Conservation (phyloP, 192 early-diverging fungal species). For the Backusella parvicylindrica region DNA sequence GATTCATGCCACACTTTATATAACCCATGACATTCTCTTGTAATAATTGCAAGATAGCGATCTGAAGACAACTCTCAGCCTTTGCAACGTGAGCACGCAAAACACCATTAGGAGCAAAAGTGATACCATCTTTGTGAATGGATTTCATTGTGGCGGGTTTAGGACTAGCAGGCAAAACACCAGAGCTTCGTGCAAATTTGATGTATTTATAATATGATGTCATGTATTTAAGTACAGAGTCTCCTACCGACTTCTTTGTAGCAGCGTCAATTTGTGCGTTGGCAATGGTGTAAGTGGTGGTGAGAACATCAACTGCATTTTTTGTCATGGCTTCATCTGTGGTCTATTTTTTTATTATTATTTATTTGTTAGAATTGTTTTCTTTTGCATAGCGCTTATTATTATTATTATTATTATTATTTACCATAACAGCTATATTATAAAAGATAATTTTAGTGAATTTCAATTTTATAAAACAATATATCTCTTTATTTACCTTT, state of each 20-base stretch:
- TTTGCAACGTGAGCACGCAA: constrained; percentile 46
- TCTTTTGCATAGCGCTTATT: too few species aligned
- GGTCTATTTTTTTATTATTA: too few species aligned
- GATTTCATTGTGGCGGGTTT: not conserved
- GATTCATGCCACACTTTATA: constrained; percentile 47
- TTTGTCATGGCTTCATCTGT: constrained; percentile 40
- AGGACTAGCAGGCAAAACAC: not conserved
- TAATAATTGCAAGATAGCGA: constrained; percentile 40
- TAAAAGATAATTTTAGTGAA: not conserved
- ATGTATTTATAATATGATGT: constrained; percentile 11
- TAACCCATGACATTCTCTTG: constrained; percentile 49
- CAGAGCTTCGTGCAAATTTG: not conserved
- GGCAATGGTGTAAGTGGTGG: constrained; percentile 39
- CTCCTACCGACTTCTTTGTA: constrained; percentile 32
- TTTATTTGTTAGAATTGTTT: too few species aligned
- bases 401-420: too few species aligned
- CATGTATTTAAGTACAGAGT: constrained; percentile 36
- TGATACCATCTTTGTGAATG: constrained; percentile 7
- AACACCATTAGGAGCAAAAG: constrained; percentile 46
- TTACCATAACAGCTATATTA: constrained; percentile 26
- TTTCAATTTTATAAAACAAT: too few species aligned
- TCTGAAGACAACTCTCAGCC: constrained; percentile 46
- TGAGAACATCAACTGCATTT: constrained; percentile 38
- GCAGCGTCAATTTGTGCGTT: constrained; percentile 49
- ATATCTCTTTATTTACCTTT: too few species aligned